Evolutionary conservation across 148 eudicot genomes (phyloP).

Genomic region (Amaranthus cruentus): DNA sequence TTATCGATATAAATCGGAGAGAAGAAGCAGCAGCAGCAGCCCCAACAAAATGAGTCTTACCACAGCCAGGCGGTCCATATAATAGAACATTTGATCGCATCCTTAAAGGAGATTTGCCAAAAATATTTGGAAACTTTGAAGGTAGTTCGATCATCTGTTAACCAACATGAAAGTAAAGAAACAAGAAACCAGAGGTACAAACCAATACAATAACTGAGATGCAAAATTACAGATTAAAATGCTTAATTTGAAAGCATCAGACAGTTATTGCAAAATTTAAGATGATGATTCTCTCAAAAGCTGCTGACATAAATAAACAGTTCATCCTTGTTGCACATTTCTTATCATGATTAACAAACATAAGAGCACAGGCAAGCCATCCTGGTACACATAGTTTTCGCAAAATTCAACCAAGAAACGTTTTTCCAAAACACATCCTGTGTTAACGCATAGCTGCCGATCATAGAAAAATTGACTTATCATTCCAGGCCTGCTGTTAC

Average conservation of each 20-base stretch:
- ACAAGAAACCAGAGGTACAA: background rate
- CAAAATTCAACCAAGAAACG: background rate
- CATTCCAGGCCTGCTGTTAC: too few relatives aligned
- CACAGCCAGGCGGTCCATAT: conserved; percentile 99
- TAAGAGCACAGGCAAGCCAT: background rate
- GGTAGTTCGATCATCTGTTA: conserved; percentile 93
- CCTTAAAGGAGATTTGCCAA: conserved; percentile 79
- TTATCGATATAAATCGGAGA: conserved; percentile 84
- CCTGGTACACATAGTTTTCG: background rate
- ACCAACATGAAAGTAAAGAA: conserved; percentile 1
- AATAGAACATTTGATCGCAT: conserved; percentile 87
- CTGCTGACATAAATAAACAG: background rate
- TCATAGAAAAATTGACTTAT: too few relatives aligned
- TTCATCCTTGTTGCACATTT: background rate
- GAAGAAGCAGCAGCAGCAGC: conserved; percentile 98
- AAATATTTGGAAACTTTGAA: conserved; percentile 79
- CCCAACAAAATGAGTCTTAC: conserved; percentile 96
- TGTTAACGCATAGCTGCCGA: too few relatives aligned
- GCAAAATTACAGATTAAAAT: background rate
- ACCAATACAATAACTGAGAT: background rate
- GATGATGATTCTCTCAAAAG: background rate
- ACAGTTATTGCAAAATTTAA: background rate
- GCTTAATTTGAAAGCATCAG: background rate
- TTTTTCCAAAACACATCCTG: background rate
- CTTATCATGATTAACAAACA: background rate